Conservation (phyloP, 2,329 filamentous ascomycete species). For the Penicillium sclerotiorum region DNA sequence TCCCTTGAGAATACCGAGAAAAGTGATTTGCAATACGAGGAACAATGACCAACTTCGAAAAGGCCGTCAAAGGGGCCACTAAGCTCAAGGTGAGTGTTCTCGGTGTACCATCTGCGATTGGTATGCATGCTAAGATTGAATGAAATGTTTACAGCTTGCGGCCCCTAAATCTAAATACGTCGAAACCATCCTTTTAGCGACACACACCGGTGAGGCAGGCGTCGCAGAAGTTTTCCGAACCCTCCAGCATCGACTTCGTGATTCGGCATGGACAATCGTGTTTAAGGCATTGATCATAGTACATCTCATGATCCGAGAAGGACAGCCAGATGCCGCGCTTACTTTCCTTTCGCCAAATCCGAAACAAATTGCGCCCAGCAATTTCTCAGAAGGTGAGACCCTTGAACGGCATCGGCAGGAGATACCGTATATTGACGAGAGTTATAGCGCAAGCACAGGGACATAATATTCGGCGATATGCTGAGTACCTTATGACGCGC, state of each 20-base stretch:
- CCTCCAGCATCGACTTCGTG: constrained; percentile 82
- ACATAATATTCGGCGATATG: constrained; percentile 89
- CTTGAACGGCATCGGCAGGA: neutral
- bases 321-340: constrained; percentile 84
- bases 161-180: constrained; percentile 99
- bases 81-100: constrained; percentile 79
- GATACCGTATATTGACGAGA: constrained; percentile 39
- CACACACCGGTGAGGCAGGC: constrained; percentile 89
- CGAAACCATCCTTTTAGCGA: constrained; percentile 94
- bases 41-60: constrained; percentile 72
- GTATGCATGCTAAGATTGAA: constrained; percentile 19
- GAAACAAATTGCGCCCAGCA: constrained; percentile 81
- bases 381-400: constrained; percentile 82
- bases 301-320: constrained; percentile 96
- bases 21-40: neutral
- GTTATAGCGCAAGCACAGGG: constrained; percentile 84
- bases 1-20: neutral
- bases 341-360: constrained; percentile 81
- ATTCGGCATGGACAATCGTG: constrained; percentile 99
- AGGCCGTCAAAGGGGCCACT: constrained; percentile 97
- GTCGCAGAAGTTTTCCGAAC: constrained; percentile 95
- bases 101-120: neutral
- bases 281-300: constrained; percentile 97
- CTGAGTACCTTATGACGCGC: constrained; percentile 81
- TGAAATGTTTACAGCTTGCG: constrained; percentile 70